Conservation (phyloP, 2,329 filamentous ascomycete species). For the Stachybotrys chlorohalonatus region DNA sequence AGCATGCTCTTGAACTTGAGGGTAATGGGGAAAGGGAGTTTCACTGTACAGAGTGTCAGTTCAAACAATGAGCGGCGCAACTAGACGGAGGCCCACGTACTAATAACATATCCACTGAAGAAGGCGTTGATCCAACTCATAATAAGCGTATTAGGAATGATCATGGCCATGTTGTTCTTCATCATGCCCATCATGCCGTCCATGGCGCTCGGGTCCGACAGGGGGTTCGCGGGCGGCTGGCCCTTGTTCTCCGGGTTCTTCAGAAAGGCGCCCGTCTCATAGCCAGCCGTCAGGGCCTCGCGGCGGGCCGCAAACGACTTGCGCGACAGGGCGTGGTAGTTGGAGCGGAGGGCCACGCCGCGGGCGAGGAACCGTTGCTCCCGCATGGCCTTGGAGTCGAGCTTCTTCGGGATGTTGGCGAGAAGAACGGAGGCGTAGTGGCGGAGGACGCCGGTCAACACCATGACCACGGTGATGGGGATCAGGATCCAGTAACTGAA, state of each 20-base stretch:
- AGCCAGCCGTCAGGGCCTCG: conserved; percentile 69
- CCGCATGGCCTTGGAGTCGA: conserved; percentile 64
- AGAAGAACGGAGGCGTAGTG: conserved; percentile 95
- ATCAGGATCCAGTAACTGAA: conserved; percentile 96
- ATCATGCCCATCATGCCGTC: conserved; percentile 99
- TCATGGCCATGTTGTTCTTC: conserved; percentile 99
- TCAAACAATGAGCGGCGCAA: neutral
- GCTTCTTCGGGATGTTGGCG: conserved; percentile 73
- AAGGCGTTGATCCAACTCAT: conserved; percentile 99
- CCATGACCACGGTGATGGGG: conserved; percentile 96
- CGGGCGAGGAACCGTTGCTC: conserved; percentile 81
- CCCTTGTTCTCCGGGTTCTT: conserved; percentile 82
- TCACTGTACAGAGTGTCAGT: conserved; percentile 49
- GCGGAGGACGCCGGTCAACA: conserved; percentile 88
- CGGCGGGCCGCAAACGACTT: conserved; percentile 73
- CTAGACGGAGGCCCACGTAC: conserved; percentile 35
- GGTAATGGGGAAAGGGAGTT: conserved; percentile 92
- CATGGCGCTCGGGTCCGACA: conserved; percentile 94
- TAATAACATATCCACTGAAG: conserved; percentile 95
- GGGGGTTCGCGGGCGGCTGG: conserved; percentile 83
- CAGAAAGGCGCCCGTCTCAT: conserved; percentile 77
- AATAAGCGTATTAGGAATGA: conserved; percentile 95
- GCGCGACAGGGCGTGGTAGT: conserved; percentile 70
- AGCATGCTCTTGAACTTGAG: conserved; percentile 99
- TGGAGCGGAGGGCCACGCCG: conserved; percentile 74